Percentiles rank a stretch among this genome's conserved stretches.
phyloP scores from a whole-genome alignment of 129 eudicot species.

The Flaveria robusta region DNA sequence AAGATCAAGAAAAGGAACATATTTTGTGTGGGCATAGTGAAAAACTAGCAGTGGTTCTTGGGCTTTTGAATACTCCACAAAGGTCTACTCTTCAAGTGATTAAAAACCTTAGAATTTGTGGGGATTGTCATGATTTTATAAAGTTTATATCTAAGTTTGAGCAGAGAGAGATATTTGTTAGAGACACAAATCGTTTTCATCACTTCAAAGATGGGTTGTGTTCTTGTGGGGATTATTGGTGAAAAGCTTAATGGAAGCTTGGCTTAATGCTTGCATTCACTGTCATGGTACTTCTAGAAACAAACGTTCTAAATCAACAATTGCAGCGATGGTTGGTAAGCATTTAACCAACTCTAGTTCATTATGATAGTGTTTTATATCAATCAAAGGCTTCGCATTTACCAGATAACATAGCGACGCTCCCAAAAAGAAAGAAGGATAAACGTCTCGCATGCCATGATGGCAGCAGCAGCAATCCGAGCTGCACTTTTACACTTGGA shows the following conservation, averaged over 20 bases:
- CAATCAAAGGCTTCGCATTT: too few relatives aligned
- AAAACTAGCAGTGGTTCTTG: conserved; percentile 84
- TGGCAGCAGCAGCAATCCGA: too few relatives aligned
- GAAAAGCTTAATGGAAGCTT: conserved; percentile 19
- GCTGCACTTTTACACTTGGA: too few relatives aligned
- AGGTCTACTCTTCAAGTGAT: conserved; percentile 72
- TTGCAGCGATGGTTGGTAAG: conserved; percentile 6
- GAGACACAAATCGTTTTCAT: conserved; percentile 92
- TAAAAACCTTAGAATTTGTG: conserved; percentile 87
- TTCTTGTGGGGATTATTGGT: conserved; percentile 98
- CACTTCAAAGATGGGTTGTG: conserved; percentile 79
- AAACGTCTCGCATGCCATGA: too few relatives aligned
- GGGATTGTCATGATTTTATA: conserved; percentile 75
- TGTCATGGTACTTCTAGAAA: conserved; percentile 9
- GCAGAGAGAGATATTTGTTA: conserved; percentile 68
- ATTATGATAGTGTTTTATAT: too few relatives aligned
- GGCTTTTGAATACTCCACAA: conserved; percentile 66
- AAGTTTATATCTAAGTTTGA: conserved; percentile 74
- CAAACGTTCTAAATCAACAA: background rate
- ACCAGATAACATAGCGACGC: too few relatives aligned
- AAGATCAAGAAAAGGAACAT: conserved; percentile 92
- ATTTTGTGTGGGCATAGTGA: conserved; percentile 94
- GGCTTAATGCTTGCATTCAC: background rate
- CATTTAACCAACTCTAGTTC: background rate
- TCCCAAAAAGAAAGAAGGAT: too few relatives aligned